A percentile compares a stretch with the other conserved stretches of the same genome.
These are phyloP conservation scores for Blastocystis sp. DNA, from an alignment of 352 stramenopile species.

Conservation along the genomic window DNA sequence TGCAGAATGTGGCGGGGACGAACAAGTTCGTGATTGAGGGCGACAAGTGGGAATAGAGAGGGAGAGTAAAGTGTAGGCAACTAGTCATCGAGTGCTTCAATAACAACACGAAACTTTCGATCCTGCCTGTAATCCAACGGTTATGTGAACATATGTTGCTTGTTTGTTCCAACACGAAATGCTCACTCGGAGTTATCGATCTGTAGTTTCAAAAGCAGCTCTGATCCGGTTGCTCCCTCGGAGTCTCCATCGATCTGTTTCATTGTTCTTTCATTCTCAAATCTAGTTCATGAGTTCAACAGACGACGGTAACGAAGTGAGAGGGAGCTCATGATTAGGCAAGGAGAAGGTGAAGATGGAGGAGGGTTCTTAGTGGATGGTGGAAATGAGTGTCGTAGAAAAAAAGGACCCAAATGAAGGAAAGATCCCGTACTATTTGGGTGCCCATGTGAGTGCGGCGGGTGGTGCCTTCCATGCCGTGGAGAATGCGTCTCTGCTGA, in stretches of 20 bases:
- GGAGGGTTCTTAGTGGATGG: background rate
- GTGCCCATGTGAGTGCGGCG: constrained; percentile 38
- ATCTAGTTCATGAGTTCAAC: background rate
- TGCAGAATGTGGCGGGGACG: background rate
- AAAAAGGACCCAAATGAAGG: background rate
- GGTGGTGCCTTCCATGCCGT: constrained; percentile 40
- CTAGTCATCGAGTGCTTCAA: constrained; percentile 24
- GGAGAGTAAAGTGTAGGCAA: background rate
- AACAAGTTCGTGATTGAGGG: constrained; percentile 2
- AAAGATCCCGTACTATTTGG: constrained; percentile 47
- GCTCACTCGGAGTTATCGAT: background rate
- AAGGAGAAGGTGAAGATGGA: background rate
- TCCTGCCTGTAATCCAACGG: constrained; percentile 7
- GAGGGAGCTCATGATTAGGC: no score
- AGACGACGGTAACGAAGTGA: background rate
- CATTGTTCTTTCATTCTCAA: background rate
- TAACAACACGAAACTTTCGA: background rate
- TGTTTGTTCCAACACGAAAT: background rate
- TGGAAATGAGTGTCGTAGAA: background rate
- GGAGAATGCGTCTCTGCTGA: constrained; percentile 15
- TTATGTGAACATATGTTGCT: background rate
- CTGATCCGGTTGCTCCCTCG: background rate
- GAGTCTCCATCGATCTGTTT: background rate
- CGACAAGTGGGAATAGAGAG: background rate
- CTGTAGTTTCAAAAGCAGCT: no score